phyloP scores from a whole-genome alignment of 2,329 filamentous ascomycete genomes.

The Lasiodiplodia citricola region DNA sequence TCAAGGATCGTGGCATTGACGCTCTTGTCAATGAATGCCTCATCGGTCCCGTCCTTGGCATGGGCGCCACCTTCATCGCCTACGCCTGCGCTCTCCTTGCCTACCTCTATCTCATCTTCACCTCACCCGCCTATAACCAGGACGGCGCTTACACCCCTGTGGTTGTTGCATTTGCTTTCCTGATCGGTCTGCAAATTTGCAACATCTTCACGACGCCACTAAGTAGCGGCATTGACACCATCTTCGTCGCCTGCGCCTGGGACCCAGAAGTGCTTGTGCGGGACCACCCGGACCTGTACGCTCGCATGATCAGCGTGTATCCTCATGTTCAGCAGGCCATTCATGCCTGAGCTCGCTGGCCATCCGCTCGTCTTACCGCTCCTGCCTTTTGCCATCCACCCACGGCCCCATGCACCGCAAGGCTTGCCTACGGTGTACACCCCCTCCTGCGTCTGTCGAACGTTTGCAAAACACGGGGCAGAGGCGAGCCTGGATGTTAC shows the following conservation, averaged over 20 bases:
- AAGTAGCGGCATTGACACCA: conserved; percentile 85
- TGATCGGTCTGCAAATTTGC: conserved; percentile 88
- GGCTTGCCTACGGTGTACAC: background rate
- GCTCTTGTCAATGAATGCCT: conserved; percentile 89
- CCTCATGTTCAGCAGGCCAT: conserved; percentile 82
- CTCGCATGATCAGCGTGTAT: conserved; percentile 79
- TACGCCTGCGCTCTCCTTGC: conserved; percentile 81
- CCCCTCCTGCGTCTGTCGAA: background rate
- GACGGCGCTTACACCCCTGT: conserved; percentile 73
- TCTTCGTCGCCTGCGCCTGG: conserved; percentile 80
- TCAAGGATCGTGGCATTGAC: conserved; percentile 89
- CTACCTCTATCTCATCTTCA: conserved; percentile 86
- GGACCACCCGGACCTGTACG: conserved; percentile 82
- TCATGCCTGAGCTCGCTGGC: conserved; percentile 52
- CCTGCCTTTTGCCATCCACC: no score
- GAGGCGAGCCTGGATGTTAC: background rate
- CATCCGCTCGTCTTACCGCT: background rate
- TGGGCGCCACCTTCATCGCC: conserved; percentile 81
- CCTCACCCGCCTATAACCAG: conserved; percentile 76
- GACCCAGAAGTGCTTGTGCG: conserved; percentile 74
- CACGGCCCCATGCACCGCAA: background rate
- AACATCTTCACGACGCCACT: conserved; percentile 90
- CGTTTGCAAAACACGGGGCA: background rate
- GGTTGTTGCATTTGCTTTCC: conserved; percentile 82
- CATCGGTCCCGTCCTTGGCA: conserved; percentile 65